phyloP scores from a whole-genome alignment of 306 rosid species.

The Quillaja saponaria region DNA sequence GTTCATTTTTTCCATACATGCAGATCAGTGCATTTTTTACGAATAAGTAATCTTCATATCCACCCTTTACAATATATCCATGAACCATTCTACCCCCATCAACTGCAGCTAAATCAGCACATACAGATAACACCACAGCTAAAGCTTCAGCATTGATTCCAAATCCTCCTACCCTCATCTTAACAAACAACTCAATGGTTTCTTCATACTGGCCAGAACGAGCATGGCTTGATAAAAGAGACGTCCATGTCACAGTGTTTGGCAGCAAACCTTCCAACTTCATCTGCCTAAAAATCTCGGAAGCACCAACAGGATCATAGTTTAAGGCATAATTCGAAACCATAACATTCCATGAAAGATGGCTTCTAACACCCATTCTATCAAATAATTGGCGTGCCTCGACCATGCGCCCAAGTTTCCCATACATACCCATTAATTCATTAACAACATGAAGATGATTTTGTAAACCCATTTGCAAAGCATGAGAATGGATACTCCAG shows the following conservation, averaged over 20 bases:
- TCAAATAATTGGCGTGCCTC: constrained; percentile 59
- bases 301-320: constrained; percentile 62
- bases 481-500: constrained; percentile 57
- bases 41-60: constrained; percentile 71
- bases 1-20: constrained; percentile 64
- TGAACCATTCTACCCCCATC: constrained; percentile 59
- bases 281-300: constrained; percentile 58
- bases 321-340: constrained; percentile 69
- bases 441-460: constrained; percentile 63
- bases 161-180: constrained; percentile 49
- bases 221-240: constrained; percentile 74
- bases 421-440: constrained; percentile 66
- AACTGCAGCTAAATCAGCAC: constrained; percentile 57
- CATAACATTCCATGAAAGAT: constrained; percentile 72
- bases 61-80: constrained; percentile 66
- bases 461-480: constrained; percentile 58
- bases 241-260: constrained; percentile 79
- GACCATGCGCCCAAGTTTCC: constrained; percentile 60
- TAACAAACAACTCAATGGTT: constrained; percentile 52
- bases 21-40: constrained; percentile 67
- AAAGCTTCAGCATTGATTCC: constrained; percentile 66
- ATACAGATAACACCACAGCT: constrained; percentile 74
- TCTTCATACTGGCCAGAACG: constrained; percentile 57
- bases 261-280: constrained; percentile 61
- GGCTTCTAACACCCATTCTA: constrained; percentile 51